A percentile compares a stretch with the other conserved stretches of the same genome.
Conservation (phyloP, 345 rosid genomes). For the Rhodamnia argentea region DNA sequence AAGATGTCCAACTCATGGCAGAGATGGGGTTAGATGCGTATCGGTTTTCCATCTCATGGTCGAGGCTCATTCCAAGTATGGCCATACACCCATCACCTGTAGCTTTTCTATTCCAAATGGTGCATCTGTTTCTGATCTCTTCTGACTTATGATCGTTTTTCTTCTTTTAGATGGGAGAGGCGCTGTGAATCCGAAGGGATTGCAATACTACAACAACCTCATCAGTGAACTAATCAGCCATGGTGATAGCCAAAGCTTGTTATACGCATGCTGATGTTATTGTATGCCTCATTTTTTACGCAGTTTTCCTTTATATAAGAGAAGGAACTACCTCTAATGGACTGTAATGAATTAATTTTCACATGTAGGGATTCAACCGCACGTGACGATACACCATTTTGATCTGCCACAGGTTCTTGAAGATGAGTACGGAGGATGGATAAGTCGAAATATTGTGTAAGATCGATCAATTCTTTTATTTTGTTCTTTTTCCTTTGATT, state of each 20-base stretch:
- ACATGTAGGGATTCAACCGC: constrained; percentile 23
- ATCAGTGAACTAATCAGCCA: constrained; percentile 4
- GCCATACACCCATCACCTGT: not conserved
- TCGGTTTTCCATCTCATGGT: constrained; percentile 24
- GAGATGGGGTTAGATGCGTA: constrained; percentile 16
- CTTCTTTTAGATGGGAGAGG: constrained; percentile 15
- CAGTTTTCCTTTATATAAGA: not conserved
- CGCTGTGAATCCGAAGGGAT: constrained; percentile 6
- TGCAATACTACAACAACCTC: constrained; percentile 9
- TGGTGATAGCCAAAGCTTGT: not conserved
- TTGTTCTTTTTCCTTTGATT: not conserved
- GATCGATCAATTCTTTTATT: not conserved
- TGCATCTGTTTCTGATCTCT: not conserved
- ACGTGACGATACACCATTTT: constrained; percentile 15
- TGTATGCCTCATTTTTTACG: too few species aligned
- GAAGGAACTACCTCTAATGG: not conserved
- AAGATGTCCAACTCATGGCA: constrained; percentile 19
- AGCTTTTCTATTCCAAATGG: not conserved
- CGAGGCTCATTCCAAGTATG: constrained; percentile 21
- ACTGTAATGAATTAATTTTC: not conserved
- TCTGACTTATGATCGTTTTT: not conserved
- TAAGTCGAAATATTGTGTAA: constrained; percentile 7
- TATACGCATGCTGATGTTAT: not conserved
- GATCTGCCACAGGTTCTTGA: constrained; percentile 10
- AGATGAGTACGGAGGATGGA: constrained; percentile 16